Conservation (phyloP, 768 basidiomycete species). For the Amanita phalloides region DNA sequence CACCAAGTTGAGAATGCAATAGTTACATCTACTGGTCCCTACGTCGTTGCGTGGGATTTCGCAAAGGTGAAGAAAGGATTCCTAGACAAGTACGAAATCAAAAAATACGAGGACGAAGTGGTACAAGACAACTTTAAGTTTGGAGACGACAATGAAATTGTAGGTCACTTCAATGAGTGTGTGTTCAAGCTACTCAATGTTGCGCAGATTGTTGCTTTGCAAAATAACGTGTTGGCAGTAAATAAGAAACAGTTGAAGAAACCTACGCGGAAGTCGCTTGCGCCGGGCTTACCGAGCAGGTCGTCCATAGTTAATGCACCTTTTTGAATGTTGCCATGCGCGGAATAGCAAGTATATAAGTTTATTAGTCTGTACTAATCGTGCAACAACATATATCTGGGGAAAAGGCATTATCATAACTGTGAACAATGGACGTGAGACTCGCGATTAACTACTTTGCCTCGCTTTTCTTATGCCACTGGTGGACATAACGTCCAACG, state of each 20-base stretch:
- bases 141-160: constrained; percentile 94
- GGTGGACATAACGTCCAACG: constrained; percentile 61
- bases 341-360: constrained; percentile 1
- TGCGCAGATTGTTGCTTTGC: constrained; percentile 83
- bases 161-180: constrained; percentile 26
- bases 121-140: constrained; percentile 98
- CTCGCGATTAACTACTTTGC: background rate
- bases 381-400: background rate
- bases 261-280: constrained; percentile 68
- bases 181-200: constrained; percentile 4
- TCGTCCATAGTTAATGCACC: constrained; percentile 65
- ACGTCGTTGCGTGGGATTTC: constrained; percentile 96
- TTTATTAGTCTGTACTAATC: background rate
- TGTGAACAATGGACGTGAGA: background rate
- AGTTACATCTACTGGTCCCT: constrained; percentile 87
- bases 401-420: background rate
- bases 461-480: constrained; percentile 32
- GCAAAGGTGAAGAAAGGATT: constrained; percentile 88
- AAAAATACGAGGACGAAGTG: constrained; percentile 88
- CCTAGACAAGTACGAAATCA: constrained; percentile 90
- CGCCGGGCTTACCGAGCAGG: constrained; percentile 34
- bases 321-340: constrained; percentile 22
- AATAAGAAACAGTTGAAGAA: constrained; percentile 89
- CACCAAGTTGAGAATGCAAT: constrained; percentile 90
- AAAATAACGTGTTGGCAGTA: constrained; percentile 87